Evolutionary conservation across 305 asterid genomes (phyloP), one percentile per base, ranked within the genome.

Genomic region (Fraxinus nigra): DNA sequence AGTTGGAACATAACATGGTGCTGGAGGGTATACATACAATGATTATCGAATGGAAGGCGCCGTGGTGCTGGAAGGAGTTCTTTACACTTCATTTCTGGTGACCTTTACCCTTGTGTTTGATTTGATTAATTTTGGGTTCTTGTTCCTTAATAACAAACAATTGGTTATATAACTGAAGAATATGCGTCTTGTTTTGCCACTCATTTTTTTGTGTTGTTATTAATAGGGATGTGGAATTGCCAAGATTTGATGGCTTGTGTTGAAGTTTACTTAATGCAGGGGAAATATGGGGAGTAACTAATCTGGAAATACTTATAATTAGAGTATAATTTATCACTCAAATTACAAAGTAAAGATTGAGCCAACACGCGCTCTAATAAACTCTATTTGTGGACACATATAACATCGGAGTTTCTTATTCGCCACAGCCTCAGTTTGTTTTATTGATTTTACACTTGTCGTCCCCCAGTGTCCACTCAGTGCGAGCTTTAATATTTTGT

Each of bases 51-150:
- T n/a, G 24, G 5, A 54, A 54, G 65, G 10, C 10, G 7, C 65
- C 26, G 5, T 54, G 65, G 65, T 18, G 65, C 65, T 54, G 65
- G 24, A n/a, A n/a, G 65, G 65, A 54, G 26, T 54, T 11, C 26
- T 51, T 51, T 16, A 48, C 61, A 14, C 61, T 48, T 48, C 7
- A 51, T 51, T 16, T 51, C n/a, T 51, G 8, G 24, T 51, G 22
- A 5, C 63, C 63, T 54, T 54, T 54, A 51, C 63, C 63, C 22
- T 51, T 51, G 63, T 51, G 22, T 14, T 51, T 51, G 63, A 51
- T 51, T 51, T 54, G 24, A 54, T 61, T 4, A 46, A 59, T 81
- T 84, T 85, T 72, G 86, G 77, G 82, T 74, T 80, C 84, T 84
- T 78, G 83, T 54, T 54, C 11, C 65, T 54, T 18, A 18, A n/a